phyloP scores from a whole-genome alignment of 192 early-diverging fungal species.

The Backusella mclennaniae region DNA sequence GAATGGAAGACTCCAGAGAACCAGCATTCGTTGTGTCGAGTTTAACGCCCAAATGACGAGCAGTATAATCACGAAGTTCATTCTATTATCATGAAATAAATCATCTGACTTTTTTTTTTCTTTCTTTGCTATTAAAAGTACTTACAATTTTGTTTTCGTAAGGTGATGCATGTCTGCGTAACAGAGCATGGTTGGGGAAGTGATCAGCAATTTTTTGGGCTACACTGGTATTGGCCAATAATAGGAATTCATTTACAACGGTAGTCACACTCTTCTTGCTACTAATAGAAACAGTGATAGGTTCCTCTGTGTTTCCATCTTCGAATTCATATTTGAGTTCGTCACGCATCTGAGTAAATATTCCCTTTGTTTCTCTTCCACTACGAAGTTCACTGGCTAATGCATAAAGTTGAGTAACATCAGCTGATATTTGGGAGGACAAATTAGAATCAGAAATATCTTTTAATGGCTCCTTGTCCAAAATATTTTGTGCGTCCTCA shows the following conservation, averaged over 20 bases:
- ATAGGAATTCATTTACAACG: slow-evolving; percentile 95
- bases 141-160: slow-evolving; percentile 43
- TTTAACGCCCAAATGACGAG: slow-evolving; percentile 66
- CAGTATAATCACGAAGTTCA: slow-evolving; percentile 55
- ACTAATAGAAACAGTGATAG: neutral
- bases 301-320: neutral
- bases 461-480: slow-evolving; percentile 11
- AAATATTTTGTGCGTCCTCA: slow-evolving; percentile 15
- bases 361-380: neutral
- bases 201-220: slow-evolving; percentile 84
- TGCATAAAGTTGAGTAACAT: neutral
- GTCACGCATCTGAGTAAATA: slow-evolving; percentile 11
- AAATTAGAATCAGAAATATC: neutral
- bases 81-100: slow-evolving; percentile 19
- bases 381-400: neutral
- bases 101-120: neutral
- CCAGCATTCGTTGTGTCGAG: slow-evolving; percentile 64
- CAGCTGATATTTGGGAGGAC: neutral
- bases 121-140: neutral
- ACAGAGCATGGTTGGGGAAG: slow-evolving; percentile 91
- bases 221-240: slow-evolving; percentile 93
- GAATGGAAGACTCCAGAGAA: slow-evolving; percentile 52
- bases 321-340: slow-evolving; percentile 16
- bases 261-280: neutral
- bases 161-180: slow-evolving; percentile 81